Evolutionary conservation across 768 basidiomycete species (phyloP), one percentile per base, ranked within the genome.

Genomic region (Wakefieldia striispora): DNA sequence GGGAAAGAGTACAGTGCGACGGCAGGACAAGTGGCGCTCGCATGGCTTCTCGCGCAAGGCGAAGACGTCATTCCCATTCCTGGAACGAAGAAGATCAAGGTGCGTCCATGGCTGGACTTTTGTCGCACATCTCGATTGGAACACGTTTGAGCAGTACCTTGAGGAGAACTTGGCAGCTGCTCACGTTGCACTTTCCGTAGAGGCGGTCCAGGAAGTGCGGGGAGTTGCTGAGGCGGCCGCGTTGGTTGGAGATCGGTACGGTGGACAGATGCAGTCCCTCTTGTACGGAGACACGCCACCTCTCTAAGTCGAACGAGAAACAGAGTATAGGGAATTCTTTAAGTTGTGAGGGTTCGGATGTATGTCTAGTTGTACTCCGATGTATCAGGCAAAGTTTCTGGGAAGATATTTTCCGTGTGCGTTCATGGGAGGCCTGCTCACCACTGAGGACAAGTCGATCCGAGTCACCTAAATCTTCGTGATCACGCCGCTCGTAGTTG

Each of bases 121-220:
- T 0, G 8, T 11, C 20, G 5, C n/a, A 8, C 1, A 19, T 35
- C 19, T 24, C 12, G 2, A n/a, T n/a, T 21, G 11, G 1, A 40
- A 40, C 27, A 6, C 5, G 4, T 4, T 26, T 33, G 43, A 35
- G 11, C 44, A 74, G 74, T 72, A 73, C 40, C 67, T 80, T 7
- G 59, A 74, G 19, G 78, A 81, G 52, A 81, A 81, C 41, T 21
- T 75, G 19, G 69, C 43, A 0, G 71, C 75, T 3, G 57, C 62
- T 2, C 52, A 60, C 7, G 47, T 78, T 6, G 58, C 53, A 8
- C 69, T 79, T n/a, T 58, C 55, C 11, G 41, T 62, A 0, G 70
- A 75, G 21, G 73, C 74, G 2, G 56, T 78, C 9, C 55, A 61
- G 17, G 66, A 67, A 40, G 61, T 79, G 1, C 62, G 75, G 4